Conservation (phyloP, 192 early-diverging fungal genomes). For the Coemansia pectinata region DNA sequence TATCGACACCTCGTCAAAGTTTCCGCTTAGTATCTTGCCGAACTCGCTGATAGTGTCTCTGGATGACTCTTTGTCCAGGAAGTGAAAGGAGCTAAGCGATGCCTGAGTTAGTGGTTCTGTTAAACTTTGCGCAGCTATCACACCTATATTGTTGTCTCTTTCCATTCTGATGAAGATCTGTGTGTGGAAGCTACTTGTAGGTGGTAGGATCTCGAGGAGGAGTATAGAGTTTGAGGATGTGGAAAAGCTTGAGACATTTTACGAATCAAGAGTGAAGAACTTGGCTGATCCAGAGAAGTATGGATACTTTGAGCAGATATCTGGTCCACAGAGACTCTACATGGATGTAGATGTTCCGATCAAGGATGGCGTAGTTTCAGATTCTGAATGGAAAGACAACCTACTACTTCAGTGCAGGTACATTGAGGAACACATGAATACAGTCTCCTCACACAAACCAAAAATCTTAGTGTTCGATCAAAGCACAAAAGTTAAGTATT, state of each 20-base stretch:
- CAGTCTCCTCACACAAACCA: not conserved
- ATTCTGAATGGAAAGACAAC: not conserved
- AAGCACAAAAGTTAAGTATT: not conserved
- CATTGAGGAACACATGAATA: not conserved
- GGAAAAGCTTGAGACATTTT: not conserved
- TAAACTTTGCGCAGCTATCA: not conserved
- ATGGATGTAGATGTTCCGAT: not conserved
- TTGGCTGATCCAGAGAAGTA: not conserved
- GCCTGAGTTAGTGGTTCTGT: not conserved
- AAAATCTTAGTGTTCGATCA: not conserved
- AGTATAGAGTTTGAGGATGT: not conserved
- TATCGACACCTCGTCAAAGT: not conserved
- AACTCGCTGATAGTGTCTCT: not conserved
- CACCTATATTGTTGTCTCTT: not conserved
- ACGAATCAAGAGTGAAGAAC: not conserved
- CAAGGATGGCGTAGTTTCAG: no score
- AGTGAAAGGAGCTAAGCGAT: not conserved
- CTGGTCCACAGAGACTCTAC: not conserved
- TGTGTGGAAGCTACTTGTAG: not conserved
- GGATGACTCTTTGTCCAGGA: not conserved
- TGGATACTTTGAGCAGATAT: not conserved
- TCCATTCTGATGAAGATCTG: not conserved
- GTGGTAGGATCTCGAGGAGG: not conserved
- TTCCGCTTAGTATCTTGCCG: not conserved
- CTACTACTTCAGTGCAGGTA: not conserved